A percentile compares a stretch with the other conserved stretches of the same genome.
Evolutionary conservation across 257 asterid species (phyloP).

Genomic region (Lavandula angustifolia): DNA sequence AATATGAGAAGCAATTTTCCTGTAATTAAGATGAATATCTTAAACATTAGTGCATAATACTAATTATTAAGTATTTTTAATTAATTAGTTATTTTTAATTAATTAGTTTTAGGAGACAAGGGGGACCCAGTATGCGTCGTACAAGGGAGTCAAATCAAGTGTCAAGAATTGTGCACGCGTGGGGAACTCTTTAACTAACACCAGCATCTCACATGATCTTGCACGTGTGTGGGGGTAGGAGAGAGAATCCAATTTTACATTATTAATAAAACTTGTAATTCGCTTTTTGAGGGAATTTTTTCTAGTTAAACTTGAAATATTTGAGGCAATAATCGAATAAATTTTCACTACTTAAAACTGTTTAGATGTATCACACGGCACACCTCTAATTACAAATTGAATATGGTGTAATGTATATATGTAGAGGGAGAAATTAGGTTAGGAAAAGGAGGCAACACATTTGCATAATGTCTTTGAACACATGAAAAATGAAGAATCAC

Average conservation of each 20-base stretch:
- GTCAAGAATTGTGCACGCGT: constrained; percentile 36
- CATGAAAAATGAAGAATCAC: constrained; percentile 8
- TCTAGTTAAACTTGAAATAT: too few species aligned
- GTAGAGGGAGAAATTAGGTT: constrained; percentile 2
- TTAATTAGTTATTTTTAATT: too few species aligned
- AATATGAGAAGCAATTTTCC: too few species aligned
- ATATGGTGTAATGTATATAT: constrained; percentile 26
- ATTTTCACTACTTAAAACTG: too few species aligned
- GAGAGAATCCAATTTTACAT: not conserved
- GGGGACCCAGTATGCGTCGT: constrained; percentile 39
- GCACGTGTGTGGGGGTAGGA: constrained; percentile 2
- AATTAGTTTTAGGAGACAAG: constrained; percentile 18
- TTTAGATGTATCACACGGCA: too few species aligned
- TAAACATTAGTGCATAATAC: too few species aligned
- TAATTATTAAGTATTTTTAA: too few species aligned
- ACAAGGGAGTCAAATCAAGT: constrained; percentile 38
- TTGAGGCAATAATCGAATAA: too few species aligned
- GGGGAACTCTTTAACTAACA: constrained; percentile 30
- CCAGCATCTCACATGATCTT: constrained; percentile 38
- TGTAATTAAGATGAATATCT: too few species aligned
- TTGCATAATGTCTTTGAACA: constrained; percentile 17
- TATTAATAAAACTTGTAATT: too few species aligned
- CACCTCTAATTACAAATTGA: constrained; percentile 24
- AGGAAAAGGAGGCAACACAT: constrained; percentile 34
- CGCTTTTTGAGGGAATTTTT: too few species aligned